Evolutionary conservation across 768 basidiomycete species (phyloP).

Genomic region (Pulveroboletus sp.): DNA sequence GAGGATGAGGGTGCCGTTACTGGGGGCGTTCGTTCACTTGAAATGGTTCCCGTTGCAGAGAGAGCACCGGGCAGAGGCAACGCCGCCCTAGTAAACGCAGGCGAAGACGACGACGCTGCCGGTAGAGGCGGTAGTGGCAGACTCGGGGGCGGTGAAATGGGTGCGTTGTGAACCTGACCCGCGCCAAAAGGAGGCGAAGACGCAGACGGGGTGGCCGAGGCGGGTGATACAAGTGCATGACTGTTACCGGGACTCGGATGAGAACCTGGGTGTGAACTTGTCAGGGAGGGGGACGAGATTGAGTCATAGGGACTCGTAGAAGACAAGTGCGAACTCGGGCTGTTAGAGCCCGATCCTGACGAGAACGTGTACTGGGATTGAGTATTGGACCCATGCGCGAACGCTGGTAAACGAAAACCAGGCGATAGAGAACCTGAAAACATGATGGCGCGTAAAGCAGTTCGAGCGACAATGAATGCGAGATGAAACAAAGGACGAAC

Average conservation of each 20-base stretch:
- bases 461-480: constrained; percentile 11
- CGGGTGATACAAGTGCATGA: background rate
- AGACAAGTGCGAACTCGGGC: constrained; percentile 1
- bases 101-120: constrained; percentile 9
- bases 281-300: background rate
- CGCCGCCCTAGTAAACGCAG: background rate
- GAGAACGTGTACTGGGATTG: constrained; percentile 19
- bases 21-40: constrained; percentile 18
- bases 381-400: background rate
- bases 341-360: constrained; percentile 8
- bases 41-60: constrained; percentile 1
- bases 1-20: constrained; percentile 7
- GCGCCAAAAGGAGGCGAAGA: background rate
- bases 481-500: constrained; percentile 13
- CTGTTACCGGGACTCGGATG: background rate
- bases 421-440: constrained; percentile 16
- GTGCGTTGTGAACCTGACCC: constrained; percentile 2
- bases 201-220: constrained; percentile 5
- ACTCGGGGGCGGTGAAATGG: constrained; percentile 24
- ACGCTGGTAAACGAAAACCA: constrained; percentile 22
- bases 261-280: background rate
- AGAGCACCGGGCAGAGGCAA: background rate
- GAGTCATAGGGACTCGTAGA: constrained; percentile 3
- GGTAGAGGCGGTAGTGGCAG: constrained; percentile 22
- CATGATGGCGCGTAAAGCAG: background rate